Conservation (phyloP, 345 rosid genomes). For the Psidium guajava region DNA sequence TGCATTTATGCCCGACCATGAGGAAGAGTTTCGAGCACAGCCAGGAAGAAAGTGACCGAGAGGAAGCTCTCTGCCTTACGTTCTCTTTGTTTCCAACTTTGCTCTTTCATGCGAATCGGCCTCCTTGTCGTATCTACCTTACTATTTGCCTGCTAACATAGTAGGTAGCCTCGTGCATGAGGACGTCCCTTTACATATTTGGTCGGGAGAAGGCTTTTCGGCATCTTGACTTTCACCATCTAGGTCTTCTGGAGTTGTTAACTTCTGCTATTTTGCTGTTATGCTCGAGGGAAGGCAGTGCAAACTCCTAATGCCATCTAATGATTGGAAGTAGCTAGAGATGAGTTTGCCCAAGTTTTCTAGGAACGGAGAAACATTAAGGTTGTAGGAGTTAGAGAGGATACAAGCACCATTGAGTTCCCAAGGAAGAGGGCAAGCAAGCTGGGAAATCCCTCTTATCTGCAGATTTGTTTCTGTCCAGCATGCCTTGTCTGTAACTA, state of each 20-base stretch:
- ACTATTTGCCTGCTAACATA: background rate
- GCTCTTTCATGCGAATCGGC: background rate
- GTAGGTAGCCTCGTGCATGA: background rate
- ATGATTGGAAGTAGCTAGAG: background rate
- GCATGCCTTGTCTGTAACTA: background rate
- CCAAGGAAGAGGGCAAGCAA: background rate
- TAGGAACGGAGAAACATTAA: background rate
- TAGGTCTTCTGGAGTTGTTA: background rate
- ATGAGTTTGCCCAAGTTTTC: background rate
- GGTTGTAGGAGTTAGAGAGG: background rate
- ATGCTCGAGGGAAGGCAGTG: background rate
- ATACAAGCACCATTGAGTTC: background rate
- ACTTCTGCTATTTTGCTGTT: background rate
- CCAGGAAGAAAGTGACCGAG: background rate
- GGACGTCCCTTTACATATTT: background rate
- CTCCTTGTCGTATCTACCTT: background rate
- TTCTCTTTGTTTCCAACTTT: background rate
- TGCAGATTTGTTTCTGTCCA: background rate
- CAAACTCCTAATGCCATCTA: background rate
- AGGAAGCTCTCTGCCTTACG: background rate
- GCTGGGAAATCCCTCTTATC: background rate
- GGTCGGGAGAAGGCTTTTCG: background rate
- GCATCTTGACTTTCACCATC: background rate
- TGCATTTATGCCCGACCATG: background rate
- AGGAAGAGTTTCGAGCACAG: background rate